Conservation (phyloP, 2,329 filamentous ascomycete genomes). For the Leptographium procerum region DNA sequence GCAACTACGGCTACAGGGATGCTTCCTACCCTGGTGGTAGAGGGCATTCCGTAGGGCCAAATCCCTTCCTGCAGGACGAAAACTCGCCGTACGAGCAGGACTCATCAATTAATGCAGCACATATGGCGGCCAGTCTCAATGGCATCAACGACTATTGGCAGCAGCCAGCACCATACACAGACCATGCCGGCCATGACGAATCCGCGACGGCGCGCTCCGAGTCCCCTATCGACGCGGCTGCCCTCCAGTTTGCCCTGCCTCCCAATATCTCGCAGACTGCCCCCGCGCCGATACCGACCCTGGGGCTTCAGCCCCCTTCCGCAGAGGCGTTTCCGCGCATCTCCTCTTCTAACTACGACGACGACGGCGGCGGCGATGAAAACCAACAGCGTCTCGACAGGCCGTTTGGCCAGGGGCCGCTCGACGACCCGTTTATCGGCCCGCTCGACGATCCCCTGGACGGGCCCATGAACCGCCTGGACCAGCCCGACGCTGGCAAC, state of each 20-base stretch:
- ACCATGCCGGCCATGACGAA: conserved; percentile 22
- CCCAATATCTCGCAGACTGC: conserved; percentile 33
- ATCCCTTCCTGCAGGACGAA: neutral
- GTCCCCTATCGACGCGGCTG: conserved; percentile 42
- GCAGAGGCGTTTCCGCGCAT: neutral
- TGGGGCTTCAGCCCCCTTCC: neutral
- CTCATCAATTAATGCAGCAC: conserved; percentile 15
- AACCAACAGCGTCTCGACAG: conserved; percentile 19
- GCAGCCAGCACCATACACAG: conserved; percentile 29
- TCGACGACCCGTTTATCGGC: conserved; percentile 20
- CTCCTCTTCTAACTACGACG: conserved; percentile 23
- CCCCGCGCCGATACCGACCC: neutral
- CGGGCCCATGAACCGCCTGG: neutral
- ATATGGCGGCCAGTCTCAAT: conserved; percentile 23
- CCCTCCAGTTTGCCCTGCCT: conserved; percentile 42
- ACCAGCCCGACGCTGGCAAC: conserved; percentile 22
- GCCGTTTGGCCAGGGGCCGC: conserved; percentile 22
- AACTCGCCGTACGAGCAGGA: conserved; percentile 8
- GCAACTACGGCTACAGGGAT: conserved; percentile 1
- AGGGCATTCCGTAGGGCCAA: neutral
- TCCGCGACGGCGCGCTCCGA: conserved; percentile 24
- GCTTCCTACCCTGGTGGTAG: neutral
- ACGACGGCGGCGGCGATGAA: too few relatives aligned
- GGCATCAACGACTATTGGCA: conserved; percentile 43
- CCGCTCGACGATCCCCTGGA: conserved; percentile 17